Conservation (phyloP, 306 rosid genomes). For the Hippophae rhamnoides region DNA sequence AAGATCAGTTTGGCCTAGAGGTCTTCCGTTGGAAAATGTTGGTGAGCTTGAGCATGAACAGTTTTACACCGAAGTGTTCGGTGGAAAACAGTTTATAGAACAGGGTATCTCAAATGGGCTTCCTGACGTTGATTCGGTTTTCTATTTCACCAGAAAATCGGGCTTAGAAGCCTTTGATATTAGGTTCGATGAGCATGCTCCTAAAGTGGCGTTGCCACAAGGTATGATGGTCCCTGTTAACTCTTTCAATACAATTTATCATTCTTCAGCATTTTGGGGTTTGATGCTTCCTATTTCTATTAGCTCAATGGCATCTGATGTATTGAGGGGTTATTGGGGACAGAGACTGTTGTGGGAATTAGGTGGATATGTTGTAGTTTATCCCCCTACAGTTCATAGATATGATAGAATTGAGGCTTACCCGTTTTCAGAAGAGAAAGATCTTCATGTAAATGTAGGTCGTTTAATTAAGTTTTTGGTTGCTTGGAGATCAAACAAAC, state of each 20-base stretch:
- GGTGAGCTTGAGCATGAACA: conserved; percentile 22
- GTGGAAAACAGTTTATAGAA: conserved; percentile 32
- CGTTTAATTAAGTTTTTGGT: conserved; percentile 52
- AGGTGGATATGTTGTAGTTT: conserved; percentile 72
- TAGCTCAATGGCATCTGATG: conserved; percentile 87
- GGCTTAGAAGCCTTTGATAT: conserved; percentile 58
- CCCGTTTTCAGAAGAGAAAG: conserved; percentile 79
- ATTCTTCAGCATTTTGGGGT: conserved; percentile 78
- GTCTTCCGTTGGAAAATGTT: conserved; percentile 24
- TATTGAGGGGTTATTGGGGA: conserved; percentile 85
- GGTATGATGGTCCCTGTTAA: conserved; percentile 78
- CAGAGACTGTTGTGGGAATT: conserved; percentile 88
- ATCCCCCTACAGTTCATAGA: conserved; percentile 76
- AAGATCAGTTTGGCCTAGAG: conserved; percentile 30
- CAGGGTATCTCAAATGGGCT: conserved; percentile 51
- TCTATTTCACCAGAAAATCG: conserved; percentile 65
- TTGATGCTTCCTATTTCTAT: conserved; percentile 92
- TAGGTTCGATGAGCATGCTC: conserved; percentile 62
- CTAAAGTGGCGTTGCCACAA: conserved; percentile 69
- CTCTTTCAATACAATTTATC: conserved; percentile 75
- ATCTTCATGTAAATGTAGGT: conserved; percentile 85
- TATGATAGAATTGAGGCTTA: conserved; percentile 62
- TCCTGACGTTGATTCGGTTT: conserved; percentile 87
- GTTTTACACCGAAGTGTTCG: conserved; percentile 25
- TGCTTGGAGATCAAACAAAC: conserved; percentile 60